These are phyloP conservation scores for Musa itinerans DNA, from an alignment of 176 grass and related monocot genomes.

Conservation along the genomic window DNA sequence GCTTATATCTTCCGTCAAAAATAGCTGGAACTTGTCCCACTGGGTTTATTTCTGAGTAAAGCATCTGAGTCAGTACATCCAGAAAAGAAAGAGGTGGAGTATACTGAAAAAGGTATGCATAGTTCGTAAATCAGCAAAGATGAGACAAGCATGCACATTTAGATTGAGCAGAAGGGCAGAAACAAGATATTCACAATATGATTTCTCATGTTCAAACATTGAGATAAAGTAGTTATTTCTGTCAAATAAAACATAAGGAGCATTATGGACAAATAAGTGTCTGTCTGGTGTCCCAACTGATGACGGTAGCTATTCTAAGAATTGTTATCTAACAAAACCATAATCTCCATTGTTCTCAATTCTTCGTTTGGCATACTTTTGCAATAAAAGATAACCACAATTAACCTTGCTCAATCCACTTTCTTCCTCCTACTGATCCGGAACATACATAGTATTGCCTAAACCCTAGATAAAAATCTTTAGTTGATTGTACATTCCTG, in stretches of 20 bases:
- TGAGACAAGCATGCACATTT: background rate
- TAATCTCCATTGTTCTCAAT: background rate
- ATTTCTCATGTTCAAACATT: background rate
- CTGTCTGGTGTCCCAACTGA: background rate
- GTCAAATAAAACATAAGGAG: background rate
- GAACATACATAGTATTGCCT: background rate
- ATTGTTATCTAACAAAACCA: background rate
- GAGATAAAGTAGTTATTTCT: background rate
- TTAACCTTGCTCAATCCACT: background rate
- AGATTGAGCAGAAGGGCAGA: background rate
- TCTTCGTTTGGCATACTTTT: background rate
- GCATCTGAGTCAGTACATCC: constrained; percentile 2
- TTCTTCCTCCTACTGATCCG: background rate
- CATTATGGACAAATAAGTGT: background rate
- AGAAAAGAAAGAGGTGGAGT: background rate
- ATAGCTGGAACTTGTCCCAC: constrained; percentile 75
- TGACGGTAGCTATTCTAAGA: background rate
- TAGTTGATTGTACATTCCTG: background rate
- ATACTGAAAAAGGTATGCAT: background rate
- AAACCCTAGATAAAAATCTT: background rate
- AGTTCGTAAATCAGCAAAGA: background rate
- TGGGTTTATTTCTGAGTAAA: constrained; percentile 66
- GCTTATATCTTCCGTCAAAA: constrained; percentile 73
- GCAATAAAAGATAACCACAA: background rate
- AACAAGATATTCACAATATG: background rate